These are phyloP conservation scores for Leccinum aurantiacum DNA, from an alignment of 768 basidiomycete species.

Conservation along the genomic window DNA sequence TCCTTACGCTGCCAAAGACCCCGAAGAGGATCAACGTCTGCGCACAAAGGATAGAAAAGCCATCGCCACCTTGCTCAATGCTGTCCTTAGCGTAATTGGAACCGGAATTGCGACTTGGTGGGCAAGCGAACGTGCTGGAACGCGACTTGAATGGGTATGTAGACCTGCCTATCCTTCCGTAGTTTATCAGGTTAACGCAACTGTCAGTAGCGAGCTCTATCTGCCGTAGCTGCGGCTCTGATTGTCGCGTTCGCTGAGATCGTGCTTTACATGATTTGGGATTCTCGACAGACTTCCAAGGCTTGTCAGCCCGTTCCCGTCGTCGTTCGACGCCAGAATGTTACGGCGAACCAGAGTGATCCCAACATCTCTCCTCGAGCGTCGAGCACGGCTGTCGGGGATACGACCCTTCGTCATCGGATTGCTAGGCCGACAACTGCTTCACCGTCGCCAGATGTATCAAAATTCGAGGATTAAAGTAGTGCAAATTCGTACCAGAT, in stretches of 20 bases:
- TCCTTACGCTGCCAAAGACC: constrained; percentile 44
- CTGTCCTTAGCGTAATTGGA: constrained; percentile 64
- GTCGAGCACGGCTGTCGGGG: constrained; percentile 22
- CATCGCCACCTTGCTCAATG: constrained; percentile 70
- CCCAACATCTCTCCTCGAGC: constrained; percentile 13
- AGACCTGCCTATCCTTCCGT: constrained; percentile 1
- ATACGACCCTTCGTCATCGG: constrained; percentile 24
- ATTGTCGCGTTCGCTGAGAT: constrained; percentile 73
- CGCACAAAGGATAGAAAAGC: constrained; percentile 58
- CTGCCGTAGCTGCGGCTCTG: constrained; percentile 58
- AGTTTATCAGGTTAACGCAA: constrained; percentile 5
- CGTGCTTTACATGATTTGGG: constrained; percentile 72
- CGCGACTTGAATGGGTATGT: constrained; percentile 78
- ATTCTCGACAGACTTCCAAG: constrained; percentile 42
- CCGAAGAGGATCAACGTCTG: constrained; percentile 46
- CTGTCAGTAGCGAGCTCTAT: constrained; percentile 51
- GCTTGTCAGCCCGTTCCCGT: constrained; percentile 9
- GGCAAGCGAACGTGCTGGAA: constrained; percentile 61
- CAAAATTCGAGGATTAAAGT: neutral
- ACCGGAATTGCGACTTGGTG: constrained; percentile 72
- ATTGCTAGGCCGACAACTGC: neutral
- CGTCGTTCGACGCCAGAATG: constrained; percentile 6
- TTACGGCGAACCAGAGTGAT: constrained; percentile 5
- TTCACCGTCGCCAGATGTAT: neutral
- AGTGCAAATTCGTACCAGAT: neutral